Evolutionary conservation across 257 asterid species (phyloP).

Genomic region (Thymus mandschuricus): DNA sequence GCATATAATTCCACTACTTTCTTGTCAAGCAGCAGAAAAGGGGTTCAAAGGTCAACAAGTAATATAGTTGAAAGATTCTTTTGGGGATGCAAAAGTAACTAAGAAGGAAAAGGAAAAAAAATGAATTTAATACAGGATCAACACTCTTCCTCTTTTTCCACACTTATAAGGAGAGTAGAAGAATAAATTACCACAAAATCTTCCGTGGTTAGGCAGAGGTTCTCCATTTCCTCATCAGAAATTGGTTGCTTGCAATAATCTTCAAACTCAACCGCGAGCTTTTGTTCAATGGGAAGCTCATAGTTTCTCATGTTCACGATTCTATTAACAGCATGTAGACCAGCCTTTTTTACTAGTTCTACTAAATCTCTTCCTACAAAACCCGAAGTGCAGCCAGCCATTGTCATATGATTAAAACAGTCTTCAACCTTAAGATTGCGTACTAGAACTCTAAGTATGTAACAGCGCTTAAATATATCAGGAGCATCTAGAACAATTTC

Average conservation of each 20-base stretch:
- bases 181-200: neutral
- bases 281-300: neutral
- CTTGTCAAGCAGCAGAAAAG: neutral
- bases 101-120: no score
- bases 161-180: neutral
- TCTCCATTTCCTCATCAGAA: neutral
- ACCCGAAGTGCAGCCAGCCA: constrained; percentile 51
- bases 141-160: neutral
- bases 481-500: constrained; percentile 58
- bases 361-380: neutral
- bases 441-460: constrained; percentile 66
- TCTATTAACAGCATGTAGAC: neutral
- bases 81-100: neutral
- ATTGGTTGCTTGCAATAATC: neutral
- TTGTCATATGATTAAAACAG: constrained; percentile 63
- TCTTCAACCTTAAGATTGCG: constrained; percentile 71
- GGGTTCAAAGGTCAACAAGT: neutral
- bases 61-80: neutral
- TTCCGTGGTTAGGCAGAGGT: neutral
- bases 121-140: neutral
- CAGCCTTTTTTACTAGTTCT: neutral
- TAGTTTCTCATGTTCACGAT: neutral
- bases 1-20: neutral
- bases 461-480: constrained; percentile 63
- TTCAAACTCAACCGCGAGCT: neutral